Evolutionary conservation across 371 early-diverging fungal species (phyloP).

Genomic region (Smittium mucronatum): DNA sequence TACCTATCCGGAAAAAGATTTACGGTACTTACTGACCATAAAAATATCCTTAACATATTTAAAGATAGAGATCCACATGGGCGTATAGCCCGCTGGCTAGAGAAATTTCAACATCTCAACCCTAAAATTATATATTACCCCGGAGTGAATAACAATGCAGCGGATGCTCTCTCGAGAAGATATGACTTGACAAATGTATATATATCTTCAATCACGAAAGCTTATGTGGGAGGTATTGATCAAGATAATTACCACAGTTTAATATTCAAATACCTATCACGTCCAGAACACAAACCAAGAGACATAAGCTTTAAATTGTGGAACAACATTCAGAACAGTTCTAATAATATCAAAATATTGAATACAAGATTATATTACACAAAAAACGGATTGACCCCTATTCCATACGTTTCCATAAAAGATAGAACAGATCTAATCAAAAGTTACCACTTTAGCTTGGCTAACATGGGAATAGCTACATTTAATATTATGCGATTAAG

Average conservation of each 20-base stretch:
- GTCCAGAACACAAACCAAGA: not conserved
- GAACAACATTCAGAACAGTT: not conserved
- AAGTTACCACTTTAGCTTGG: not conserved
- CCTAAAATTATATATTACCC: slow-evolving; percentile 9
- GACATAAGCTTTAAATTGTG: not conserved
- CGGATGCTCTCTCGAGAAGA: slow-evolving; percentile 9
- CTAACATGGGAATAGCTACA: not conserved
- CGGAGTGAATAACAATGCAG: not conserved
- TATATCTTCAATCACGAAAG: not conserved
- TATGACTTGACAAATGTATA: not conserved
- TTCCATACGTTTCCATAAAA: not conserved
- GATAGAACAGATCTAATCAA: slow-evolving; percentile 1
- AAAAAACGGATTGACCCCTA: not conserved
- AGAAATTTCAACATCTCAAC: slow-evolving; percentile 12
- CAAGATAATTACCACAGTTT: not conserved
- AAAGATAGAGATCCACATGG: slow-evolving; percentile 6
- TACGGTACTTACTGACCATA: slow-evolving; percentile 15
- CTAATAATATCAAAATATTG: not conserved
- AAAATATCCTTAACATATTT: slow-evolving; percentile 9
- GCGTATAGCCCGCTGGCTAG: slow-evolving; percentile 16
- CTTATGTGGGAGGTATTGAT: not conserved
- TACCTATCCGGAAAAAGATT: slow-evolving; percentile 9
- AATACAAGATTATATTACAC: not conserved
- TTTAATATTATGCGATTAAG: slow-evolving; percentile 3
- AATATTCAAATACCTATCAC: not conserved